Conservation (phyloP, 345 rosid species). For the Eucalyptus grandis region DNA sequence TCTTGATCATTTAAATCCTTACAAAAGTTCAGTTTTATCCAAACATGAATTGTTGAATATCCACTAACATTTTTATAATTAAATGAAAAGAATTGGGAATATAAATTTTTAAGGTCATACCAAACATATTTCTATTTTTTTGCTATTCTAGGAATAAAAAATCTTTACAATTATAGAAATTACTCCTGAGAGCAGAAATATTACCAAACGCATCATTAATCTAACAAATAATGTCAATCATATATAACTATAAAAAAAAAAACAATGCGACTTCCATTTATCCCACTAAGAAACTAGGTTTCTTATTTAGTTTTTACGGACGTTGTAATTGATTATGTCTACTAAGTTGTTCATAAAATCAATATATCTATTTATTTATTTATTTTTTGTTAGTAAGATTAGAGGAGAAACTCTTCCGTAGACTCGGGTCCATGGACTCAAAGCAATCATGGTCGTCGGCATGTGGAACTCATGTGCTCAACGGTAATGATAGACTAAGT, state of each 20-base stretch:
- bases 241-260: no score
- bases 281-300: not conserved
- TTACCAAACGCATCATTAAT: no score
- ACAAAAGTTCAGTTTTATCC: accelerated
- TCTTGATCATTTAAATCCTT: no score
- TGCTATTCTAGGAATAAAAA: accelerated
- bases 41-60: accelerated
- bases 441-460: not conserved
- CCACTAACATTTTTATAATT: no score
- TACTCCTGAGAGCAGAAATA: accelerated
- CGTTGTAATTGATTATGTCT: not conserved
- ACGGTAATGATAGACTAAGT: not conserved
- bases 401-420: not conserved
- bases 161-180: no score
- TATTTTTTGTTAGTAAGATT: not conserved
- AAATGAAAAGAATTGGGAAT: no score
- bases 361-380: not conserved
- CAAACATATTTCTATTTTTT: no score
- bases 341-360: not conserved
- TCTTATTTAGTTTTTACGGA: no score
- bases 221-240: not conserved
- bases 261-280: not conserved
- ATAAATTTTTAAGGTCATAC: no score
- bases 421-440: not conserved
- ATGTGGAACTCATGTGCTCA: not conserved